phyloP scores from a whole-genome alignment of 257 asterid genomes.

The Anisodus tanguticus region DNA sequence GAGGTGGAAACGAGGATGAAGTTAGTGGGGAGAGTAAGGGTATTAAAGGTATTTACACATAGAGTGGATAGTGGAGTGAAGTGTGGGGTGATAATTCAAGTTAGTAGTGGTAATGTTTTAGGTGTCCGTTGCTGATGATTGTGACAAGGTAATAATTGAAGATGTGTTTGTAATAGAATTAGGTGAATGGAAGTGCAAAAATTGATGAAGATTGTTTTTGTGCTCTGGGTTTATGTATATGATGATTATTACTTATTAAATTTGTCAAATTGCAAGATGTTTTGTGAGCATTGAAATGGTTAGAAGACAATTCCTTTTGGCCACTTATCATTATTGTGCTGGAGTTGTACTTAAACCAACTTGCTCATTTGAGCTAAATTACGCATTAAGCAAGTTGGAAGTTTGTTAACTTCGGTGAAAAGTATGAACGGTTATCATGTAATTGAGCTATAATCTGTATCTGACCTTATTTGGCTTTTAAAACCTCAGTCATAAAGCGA shows the following conservation, averaged over 20 bases:
- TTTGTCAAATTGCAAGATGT: constrained; percentile 20
- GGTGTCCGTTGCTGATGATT: constrained; percentile 73
- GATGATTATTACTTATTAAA: neutral
- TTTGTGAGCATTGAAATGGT: neutral
- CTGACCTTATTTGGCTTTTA: neutral
- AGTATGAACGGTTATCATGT: neutral
- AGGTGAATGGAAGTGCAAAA: constrained; percentile 26
- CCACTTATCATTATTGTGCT: neutral
- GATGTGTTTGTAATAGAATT: neutral
- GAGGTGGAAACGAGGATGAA: constrained; percentile 88
- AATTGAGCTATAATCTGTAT: neutral
- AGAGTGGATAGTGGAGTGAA: constrained; percentile 65
- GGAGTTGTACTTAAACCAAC: neutral
- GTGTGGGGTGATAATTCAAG: constrained; percentile 77
- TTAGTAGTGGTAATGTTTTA: constrained; percentile 68
- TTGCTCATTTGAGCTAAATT: neutral
- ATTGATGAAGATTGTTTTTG: constrained; percentile 24
- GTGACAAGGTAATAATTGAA: neutral
- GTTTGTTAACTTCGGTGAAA: neutral
- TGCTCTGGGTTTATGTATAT: constrained; percentile 23
- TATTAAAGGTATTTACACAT: constrained; percentile 83
- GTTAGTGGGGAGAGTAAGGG: constrained; percentile 86
- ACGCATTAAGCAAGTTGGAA: neutral
- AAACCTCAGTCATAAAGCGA: neutral
- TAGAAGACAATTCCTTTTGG: neutral